phyloP scores from a whole-genome alignment of 129 eudicot genomes.

The Helianthus tuberosus region DNA sequence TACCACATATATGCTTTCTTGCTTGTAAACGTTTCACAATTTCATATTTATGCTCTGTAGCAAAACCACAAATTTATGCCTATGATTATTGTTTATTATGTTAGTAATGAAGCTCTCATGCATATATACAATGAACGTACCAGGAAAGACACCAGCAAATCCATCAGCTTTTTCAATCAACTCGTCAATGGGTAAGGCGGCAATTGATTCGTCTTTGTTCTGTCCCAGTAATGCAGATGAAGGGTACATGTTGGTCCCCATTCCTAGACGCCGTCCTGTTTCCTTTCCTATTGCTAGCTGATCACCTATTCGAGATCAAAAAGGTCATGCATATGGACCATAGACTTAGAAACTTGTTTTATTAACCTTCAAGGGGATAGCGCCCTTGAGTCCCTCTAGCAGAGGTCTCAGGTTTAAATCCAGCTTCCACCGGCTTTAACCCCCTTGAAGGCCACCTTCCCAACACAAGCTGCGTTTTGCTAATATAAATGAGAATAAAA shows the following conservation, averaged over 20 bases:
- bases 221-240: slow-evolving; percentile 81
- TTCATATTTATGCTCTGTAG: slow-evolving; percentile 77
- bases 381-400: too few relatives aligned
- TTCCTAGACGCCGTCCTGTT: slow-evolving; percentile 82
- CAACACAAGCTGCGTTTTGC: too few relatives aligned
- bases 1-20: slow-evolving; percentile 78
- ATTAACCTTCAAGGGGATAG: too few relatives aligned
- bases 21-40: slow-evolving; percentile 87
- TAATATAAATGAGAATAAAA: too few relatives aligned
- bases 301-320: slow-evolving; percentile 57
- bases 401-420: too few relatives aligned
- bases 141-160: slow-evolving; percentile 96
- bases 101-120: background rate
- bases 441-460: too few relatives aligned
- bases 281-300: slow-evolving; percentile 85
- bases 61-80: slow-evolving; percentile 5
- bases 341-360: background rate
- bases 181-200: slow-evolving; percentile 67
- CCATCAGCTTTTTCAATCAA: slow-evolving; percentile 87
- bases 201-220: slow-evolving; percentile 64
- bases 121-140: slow-evolving; percentile 40
- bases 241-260: slow-evolving; percentile 92
- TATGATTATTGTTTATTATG: background rate
- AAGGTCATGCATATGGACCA: slow-evolving; percentile 17
- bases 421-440: too few relatives aligned